Evolutionary conservation across 768 basidiomycete genomes (phyloP).

Genomic region (Kondoa subrosea): DNA sequence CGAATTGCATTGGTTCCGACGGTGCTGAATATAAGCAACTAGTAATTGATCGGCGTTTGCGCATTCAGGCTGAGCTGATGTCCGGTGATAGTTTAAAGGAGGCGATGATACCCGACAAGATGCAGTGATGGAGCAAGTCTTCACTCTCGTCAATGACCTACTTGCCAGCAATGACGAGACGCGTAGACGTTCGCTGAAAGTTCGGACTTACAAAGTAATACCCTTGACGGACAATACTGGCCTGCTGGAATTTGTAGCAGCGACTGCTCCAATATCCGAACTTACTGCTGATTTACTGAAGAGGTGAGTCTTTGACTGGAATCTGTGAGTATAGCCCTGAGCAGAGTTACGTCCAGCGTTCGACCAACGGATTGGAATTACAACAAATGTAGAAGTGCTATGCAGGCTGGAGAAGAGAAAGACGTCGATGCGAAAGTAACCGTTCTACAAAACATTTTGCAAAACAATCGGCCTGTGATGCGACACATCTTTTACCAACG

Average conservation of each 20-base stretch:
- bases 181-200: constrained; percentile 48
- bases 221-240: constrained; percentile 67
- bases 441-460: constrained; percentile 35
- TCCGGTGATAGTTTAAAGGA: constrained; percentile 93
- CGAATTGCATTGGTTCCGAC: constrained; percentile 48
- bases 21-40: constrained; percentile 57
- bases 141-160: constrained; percentile 67
- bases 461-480: constrained; percentile 63
- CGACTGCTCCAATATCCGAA: constrained; percentile 47
- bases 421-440: constrained; percentile 6
- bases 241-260: constrained; percentile 72
- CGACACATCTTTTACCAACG: constrained; percentile 84
- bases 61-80: background rate
- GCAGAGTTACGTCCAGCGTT: background rate
- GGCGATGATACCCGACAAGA: constrained; percentile 92
- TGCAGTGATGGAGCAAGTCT: constrained; percentile 97
- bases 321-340: background rate
- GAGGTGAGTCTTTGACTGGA: constrained; percentile 36
- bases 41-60: too few relatives aligned
- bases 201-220: constrained; percentile 75
- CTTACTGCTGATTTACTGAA: constrained; percentile 53
- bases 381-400: background rate
- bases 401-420: background rate
- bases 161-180: constrained; percentile 60
- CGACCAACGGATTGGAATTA: constrained; percentile 10